phyloP scores from a whole-genome alignment of 345 rosid species.

The Rhodamnia argentea region DNA sequence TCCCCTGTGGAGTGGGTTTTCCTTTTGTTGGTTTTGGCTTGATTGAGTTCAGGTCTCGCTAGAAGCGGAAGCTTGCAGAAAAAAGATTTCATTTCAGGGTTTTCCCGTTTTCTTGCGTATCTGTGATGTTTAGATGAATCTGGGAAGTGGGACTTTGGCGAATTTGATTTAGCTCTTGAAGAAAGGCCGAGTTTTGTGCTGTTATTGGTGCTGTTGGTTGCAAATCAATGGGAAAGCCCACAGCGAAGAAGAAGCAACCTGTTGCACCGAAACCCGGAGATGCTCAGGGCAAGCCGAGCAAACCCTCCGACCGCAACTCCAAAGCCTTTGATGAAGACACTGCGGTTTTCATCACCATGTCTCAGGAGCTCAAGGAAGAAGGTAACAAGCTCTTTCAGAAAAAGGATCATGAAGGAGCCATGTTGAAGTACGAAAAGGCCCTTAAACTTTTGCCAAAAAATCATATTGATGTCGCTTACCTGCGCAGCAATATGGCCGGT shows the following conservation, averaged over 20 bases:
- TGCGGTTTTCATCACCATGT: constrained; percentile 75
- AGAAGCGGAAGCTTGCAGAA: not conserved
- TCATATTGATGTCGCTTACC: constrained; percentile 75
- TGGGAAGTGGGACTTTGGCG: not conserved
- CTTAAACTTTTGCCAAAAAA: constrained; percentile 74
- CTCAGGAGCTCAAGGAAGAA: constrained; percentile 96
- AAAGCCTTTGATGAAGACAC: constrained; percentile 90
- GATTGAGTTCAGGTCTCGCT: not conserved
- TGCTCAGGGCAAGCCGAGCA: constrained; percentile 25
- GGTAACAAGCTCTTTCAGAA: constrained; percentile 76
- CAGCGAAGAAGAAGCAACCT: constrained; percentile 70
- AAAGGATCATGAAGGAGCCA: constrained; percentile 94
- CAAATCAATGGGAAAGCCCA: constrained; percentile 75
- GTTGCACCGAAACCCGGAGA: constrained; percentile 21
- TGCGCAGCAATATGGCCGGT: constrained; percentile 78
- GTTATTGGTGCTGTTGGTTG: not conserved
- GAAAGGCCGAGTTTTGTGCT: not conserved
- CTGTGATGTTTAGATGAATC: not conserved
- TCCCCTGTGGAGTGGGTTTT: not conserved
- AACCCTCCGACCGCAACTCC: constrained; percentile 39
- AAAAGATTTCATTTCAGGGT: not conserved
- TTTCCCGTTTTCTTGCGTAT: not conserved
- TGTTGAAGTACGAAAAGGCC: constrained; percentile 87
- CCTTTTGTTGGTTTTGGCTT: not conserved
- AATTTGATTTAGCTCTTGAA: not conserved